Percentiles rank a stretch among this genome's conserved stretches.
These are phyloP conservation scores for Dictyostelium purpureum DNA, from an alignment of 78 protist species.

Conservation along the genomic window DNA sequence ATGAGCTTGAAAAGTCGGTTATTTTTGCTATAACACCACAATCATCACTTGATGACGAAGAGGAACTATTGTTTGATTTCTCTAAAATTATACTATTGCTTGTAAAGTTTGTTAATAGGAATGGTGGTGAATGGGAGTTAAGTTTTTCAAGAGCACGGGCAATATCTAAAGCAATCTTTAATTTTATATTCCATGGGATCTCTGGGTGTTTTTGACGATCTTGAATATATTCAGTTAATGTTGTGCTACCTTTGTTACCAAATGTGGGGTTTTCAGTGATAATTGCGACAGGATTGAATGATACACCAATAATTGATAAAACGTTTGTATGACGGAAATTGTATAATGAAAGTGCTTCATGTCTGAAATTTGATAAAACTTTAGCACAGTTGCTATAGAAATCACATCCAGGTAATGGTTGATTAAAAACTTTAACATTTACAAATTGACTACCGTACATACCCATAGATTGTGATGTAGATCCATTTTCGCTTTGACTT, in stretches of 20 bases:
- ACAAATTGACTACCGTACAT: constrained; percentile 23
- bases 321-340: constrained; percentile 43
- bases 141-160: constrained; percentile 45
- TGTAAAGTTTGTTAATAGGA: constrained; percentile 32
- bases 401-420: constrained; percentile 4
- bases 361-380: constrained; percentile 12
- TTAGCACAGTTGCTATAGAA: background rate
- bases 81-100: background rate
- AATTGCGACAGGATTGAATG: constrained; percentile 53
- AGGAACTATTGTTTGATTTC: background rate
- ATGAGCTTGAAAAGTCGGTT: constrained; percentile 14
- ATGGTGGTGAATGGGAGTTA: constrained; percentile 38
- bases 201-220: constrained; percentile 71
- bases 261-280: constrained; percentile 61
- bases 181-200: constrained; percentile 50
- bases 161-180: constrained; percentile 60
- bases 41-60: background rate
- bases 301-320: constrained; percentile 35
- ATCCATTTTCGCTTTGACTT: background rate
- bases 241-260: constrained; percentile 47
- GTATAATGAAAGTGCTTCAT: constrained; percentile 41
- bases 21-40: constrained; percentile 35
- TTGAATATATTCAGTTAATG: constrained; percentile 32
- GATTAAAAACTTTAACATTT: constrained; percentile 41
- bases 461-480: constrained; percentile 9